Percentiles rank a stretch among this genome's conserved stretches.
Evolutionary conservation across 2,329 filamentous ascomycete species (phyloP).

Genomic region (Rutstroemia sp.): DNA sequence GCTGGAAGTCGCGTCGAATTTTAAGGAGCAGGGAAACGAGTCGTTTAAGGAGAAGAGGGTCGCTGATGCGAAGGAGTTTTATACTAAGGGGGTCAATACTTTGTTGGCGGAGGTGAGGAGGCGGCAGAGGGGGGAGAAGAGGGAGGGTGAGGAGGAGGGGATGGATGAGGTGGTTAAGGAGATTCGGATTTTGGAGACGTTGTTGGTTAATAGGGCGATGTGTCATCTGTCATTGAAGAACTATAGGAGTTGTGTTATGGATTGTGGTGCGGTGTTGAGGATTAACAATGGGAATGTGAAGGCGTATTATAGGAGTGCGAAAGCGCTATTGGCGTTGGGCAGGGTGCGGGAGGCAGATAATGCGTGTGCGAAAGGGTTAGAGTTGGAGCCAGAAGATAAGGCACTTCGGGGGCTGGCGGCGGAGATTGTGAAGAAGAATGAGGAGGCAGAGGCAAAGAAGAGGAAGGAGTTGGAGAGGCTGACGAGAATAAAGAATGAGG

Average conservation of each 20-base stretch:
- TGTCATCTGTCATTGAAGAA: constrained; percentile 86
- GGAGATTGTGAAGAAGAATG: constrained; percentile 55
- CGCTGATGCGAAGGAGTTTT: constrained; percentile 84
- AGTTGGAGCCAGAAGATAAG: constrained; percentile 62
- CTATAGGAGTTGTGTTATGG: constrained; percentile 76
- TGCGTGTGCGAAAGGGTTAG: constrained; percentile 65
- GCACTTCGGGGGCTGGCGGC: constrained; percentile 53
- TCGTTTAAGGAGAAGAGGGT: constrained; percentile 67
- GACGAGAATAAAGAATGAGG: constrained; percentile 48
- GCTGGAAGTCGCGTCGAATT: constrained; percentile 72
- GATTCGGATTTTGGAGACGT: constrained; percentile 56
- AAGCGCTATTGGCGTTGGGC: constrained; percentile 70
- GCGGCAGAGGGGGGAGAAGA: constrained; percentile 34
- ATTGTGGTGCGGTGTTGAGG: constrained; percentile 72
- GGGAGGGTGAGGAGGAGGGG: constrained; percentile 40
- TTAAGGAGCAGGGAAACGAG: constrained; percentile 91
- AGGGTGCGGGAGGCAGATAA: constrained; percentile 76
- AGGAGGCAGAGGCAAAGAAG: constrained; percentile 47
- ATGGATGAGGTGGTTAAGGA: constrained; percentile 32
- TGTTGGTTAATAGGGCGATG: constrained; percentile 80
- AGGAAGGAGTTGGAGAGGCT: constrained; percentile 48
- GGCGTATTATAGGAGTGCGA: constrained; percentile 79
- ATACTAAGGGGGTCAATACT: constrained; percentile 75
- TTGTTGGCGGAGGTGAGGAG: constrained; percentile 56
- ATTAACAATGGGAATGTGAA: constrained; percentile 80